Evolutionary conservation across 2,329 filamentous ascomycete species (phyloP).

Genomic region (Colletotrichum echinochloae): DNA sequence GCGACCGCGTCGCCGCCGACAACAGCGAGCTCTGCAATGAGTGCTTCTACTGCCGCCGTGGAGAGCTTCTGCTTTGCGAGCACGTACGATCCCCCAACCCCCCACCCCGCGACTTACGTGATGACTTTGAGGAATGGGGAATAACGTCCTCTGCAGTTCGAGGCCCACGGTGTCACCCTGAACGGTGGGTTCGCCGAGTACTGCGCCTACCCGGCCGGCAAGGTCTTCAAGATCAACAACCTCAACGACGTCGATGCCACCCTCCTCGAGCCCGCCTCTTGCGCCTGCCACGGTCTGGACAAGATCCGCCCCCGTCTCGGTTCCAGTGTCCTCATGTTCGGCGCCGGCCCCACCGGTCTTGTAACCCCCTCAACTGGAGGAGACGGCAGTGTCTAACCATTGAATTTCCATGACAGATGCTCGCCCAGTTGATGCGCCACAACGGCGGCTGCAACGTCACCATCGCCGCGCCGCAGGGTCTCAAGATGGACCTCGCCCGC

Average conservation of each 20-base stretch:
- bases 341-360: slow-evolving; percentile 75
- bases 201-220: slow-evolving; percentile 63
- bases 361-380: slow-evolving; percentile 45
- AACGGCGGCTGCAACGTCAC: slow-evolving; percentile 78
- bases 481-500: slow-evolving; percentile 78
- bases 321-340: slow-evolving; percentile 74
- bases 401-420: slow-evolving; percentile 49
- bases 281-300: slow-evolving; percentile 77
- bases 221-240: slow-evolving; percentile 75
- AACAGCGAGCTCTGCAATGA: slow-evolving; percentile 76
- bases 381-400: background rate
- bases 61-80: slow-evolving; percentile 76
- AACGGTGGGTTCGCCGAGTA: slow-evolving; percentile 81
- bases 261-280: slow-evolving; percentile 77
- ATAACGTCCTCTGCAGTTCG: slow-evolving; percentile 56
- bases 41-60: slow-evolving; percentile 80
- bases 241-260: slow-evolving; percentile 76
- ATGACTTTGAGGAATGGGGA: background rate
- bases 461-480: slow-evolving; percentile 74
- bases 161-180: slow-evolving; percentile 75
- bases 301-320: slow-evolving; percentile 76
- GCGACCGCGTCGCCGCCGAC: slow-evolving; percentile 73
- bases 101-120: slow-evolving; percentile 4
- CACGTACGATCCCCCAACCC: slow-evolving; percentile 54
- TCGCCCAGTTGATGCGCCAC: slow-evolving; percentile 71